phyloP scores from a whole-genome alignment of 2,329 filamentous ascomycete genomes.

The Penicillium paneum region DNA sequence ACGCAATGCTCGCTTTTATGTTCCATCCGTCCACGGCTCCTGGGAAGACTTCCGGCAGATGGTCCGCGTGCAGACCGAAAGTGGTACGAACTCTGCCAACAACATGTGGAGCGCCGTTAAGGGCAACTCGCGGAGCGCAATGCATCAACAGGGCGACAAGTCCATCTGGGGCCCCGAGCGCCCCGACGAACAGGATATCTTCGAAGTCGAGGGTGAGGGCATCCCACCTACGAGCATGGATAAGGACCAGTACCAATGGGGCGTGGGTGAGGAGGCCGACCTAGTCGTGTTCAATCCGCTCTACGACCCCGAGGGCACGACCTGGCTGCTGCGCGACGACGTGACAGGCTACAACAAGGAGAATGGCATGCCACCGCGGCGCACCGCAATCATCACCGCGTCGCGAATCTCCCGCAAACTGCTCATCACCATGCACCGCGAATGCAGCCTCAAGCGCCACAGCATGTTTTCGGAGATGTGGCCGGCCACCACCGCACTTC shows the following conservation, averaged over 20 bases:
- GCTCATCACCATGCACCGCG: slow-evolving; percentile 82
- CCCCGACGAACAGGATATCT: slow-evolving; percentile 65
- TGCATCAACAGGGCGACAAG: slow-evolving; percentile 50
- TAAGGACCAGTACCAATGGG: slow-evolving; percentile 80
- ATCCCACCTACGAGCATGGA: slow-evolving; percentile 69
- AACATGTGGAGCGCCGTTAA: slow-evolving; percentile 62
- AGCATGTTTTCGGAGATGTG: slow-evolving; percentile 97
- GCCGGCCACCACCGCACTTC: slow-evolving; percentile 80
- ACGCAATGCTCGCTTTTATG: slow-evolving; percentile 72
- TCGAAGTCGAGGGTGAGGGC: slow-evolving; percentile 70
- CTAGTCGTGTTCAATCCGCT: slow-evolving; percentile 89
- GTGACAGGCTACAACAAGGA: slow-evolving; percentile 78
- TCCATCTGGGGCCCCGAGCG: slow-evolving; percentile 82
- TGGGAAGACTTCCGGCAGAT: slow-evolving; percentile 80
- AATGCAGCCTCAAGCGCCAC: slow-evolving; percentile 79
- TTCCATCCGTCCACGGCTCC: slow-evolving; percentile 70
- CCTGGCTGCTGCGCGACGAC: slow-evolving; percentile 76
- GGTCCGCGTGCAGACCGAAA: slow-evolving; percentile 71
- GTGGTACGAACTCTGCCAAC: slow-evolving; percentile 62
- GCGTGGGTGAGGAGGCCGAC: slow-evolving; percentile 85
- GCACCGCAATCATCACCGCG: slow-evolving; percentile 84
- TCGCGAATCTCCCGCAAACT: slow-evolving; percentile 77
- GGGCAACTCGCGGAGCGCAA: slow-evolving; percentile 23
- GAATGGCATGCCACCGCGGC: slow-evolving; percentile 62
- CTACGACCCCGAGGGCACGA: slow-evolving; percentile 83